Evolutionary conservation across 805 yeast genomes (phyloP), one percentile per base, ranked within the genome.

Genomic region (Ascoidea tarda): DNA sequence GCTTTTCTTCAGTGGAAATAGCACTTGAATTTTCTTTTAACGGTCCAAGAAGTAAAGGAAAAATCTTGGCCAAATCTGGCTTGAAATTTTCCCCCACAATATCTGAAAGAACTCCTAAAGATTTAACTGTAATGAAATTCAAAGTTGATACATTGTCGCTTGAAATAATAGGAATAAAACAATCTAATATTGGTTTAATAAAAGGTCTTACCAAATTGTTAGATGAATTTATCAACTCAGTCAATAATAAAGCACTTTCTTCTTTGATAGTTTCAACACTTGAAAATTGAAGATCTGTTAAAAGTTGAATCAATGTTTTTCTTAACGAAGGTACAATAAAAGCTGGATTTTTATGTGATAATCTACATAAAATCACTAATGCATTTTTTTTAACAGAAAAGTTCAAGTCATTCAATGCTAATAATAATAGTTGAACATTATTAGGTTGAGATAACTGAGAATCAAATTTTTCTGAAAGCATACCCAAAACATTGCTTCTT

Each of bases 391-490:
- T 77, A 8, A 93, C 84, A 8, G 79, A 81, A 62, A 93, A 93
- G 1, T 77, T 78, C 65, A 91, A 98, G 67, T 93, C 99, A 62
- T 93, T 87, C 53, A 91, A 69, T 0, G 96, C 91, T 72, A 90
- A 86, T 60, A 91, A 87, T 28, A 93, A 70, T 12, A 90, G 67
- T 52, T 87, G 74, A 38, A 90, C 91, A 64, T 89, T 90, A 55
- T 87, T 95, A 0, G 96, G 95, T 64, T 93, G 98, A 0, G 97
- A 87, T 38, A 93, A 67, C 61, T 93, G 98, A 0, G 96, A 87
- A 61, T 93, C 97, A 63, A 91, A 86, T 54, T 76, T 75, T 2
- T 81, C 76, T 45, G 86, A 86, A 46, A 95, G 70, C 49, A 89
- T 76, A 51, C 76, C 75, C 53, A 93, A 69, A 0, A 91, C 88